Percentiles rank a stretch among this genome's conserved stretches.
Conservation (phyloP, 1,139 yeast species). For the Schwanniomyces etchellsii region DNA sequence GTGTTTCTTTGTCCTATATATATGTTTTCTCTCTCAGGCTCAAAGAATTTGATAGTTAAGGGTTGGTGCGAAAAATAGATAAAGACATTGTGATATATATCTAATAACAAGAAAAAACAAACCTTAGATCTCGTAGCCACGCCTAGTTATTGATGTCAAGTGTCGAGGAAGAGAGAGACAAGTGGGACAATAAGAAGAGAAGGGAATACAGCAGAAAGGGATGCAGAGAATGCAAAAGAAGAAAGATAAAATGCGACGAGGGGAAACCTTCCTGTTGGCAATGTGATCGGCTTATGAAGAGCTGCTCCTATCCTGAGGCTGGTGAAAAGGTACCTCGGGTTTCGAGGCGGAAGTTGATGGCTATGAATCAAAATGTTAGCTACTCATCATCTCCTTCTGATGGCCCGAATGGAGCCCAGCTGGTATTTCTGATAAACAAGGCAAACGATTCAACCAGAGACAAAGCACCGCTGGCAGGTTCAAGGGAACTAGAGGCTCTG, state of each 20-base stretch:
- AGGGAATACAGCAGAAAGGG: slow-evolving; percentile 32
- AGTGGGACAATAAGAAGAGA: slow-evolving; percentile 6
- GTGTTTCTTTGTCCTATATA: no score
- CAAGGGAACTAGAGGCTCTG: no score
- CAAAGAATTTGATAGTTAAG: no score
- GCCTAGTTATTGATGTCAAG: no score
- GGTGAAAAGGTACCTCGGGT: slow-evolving; percentile 30
- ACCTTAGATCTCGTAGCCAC: no score
- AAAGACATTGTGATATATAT: no score
- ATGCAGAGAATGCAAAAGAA: slow-evolving; percentile 36
- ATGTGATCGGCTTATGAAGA: slow-evolving; percentile 28
- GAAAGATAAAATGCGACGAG: slow-evolving; percentile 53
- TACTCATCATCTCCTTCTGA: slow-evolving; percentile 1
- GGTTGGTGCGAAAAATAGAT: no score
- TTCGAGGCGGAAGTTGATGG: slow-evolving; percentile 12
- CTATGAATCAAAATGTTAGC: not conserved
- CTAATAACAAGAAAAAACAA: no score
- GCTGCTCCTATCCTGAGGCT: slow-evolving; percentile 27
- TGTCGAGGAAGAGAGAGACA: no score
- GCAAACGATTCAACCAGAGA: no score
- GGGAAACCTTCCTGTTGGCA: slow-evolving; percentile 52
- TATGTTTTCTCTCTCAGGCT: no score
- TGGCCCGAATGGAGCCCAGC: not conserved
- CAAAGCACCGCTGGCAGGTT: not conserved
- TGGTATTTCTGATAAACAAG: no score